These are phyloP conservation scores for Actinomortierella ambigua DNA, from an alignment of 371 early-diverging fungal species.

Conservation along the genomic window DNA sequence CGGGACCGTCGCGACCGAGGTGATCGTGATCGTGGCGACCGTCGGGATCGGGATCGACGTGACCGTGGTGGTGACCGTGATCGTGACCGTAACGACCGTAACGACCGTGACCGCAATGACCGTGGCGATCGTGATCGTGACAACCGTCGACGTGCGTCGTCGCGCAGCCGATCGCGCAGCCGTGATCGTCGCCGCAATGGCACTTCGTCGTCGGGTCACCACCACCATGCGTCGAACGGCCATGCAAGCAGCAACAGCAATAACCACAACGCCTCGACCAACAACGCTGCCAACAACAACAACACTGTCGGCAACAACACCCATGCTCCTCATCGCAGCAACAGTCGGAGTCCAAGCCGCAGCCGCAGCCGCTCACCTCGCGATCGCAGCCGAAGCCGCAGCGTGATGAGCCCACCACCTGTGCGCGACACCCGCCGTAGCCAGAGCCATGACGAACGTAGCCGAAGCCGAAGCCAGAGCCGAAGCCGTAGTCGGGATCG, in stretches of 20 bases:
- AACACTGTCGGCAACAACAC: too few relatives aligned
- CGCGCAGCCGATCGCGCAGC: conserved; percentile 27
- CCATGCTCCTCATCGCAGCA: too few relatives aligned
- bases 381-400: too few relatives aligned
- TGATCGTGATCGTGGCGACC: conserved; percentile 22
- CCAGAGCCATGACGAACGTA: conserved; percentile 5
- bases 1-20: conserved; percentile 29
- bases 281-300: too few relatives aligned
- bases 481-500: conserved; percentile 8
- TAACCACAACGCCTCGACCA: too few relatives aligned
- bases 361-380: too few relatives aligned
- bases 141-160: conserved; percentile 22
- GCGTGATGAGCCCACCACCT: too few relatives aligned
- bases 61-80: conserved; percentile 39
- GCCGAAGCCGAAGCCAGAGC: conserved; percentile 10
- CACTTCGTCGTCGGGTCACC: too few relatives aligned
- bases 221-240: too few relatives aligned
- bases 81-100: conserved; percentile 48
- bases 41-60: conserved; percentile 31
- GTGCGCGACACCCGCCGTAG: too few relatives aligned
- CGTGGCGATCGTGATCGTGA: conserved; percentile 20
- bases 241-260: too few relatives aligned
- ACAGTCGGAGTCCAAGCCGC: too few relatives aligned
- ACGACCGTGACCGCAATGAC: conserved; percentile 45
- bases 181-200: conserved; percentile 28